Conservation (phyloP, 495 filamentous ascomycete genomes). For the Mycothermus thermophilus region DNA sequence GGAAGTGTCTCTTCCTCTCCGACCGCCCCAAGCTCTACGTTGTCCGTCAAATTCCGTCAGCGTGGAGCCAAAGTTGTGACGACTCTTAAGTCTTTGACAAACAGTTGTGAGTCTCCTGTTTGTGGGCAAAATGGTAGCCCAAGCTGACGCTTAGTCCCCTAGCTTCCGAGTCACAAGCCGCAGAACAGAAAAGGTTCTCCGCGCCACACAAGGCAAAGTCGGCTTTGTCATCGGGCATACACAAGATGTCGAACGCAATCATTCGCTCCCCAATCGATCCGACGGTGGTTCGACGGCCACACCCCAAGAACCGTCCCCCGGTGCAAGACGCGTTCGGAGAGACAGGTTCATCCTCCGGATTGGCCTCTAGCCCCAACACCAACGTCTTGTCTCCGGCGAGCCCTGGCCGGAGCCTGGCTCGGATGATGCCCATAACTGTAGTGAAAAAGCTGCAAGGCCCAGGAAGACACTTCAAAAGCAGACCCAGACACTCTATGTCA, state of each 20-base stretch:
- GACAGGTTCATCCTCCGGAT: too few species aligned
- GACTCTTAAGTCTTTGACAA: constrained; percentile 32
- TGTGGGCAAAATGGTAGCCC: background rate
- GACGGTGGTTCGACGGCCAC: constrained; percentile 32
- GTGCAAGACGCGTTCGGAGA: constrained; percentile 14
- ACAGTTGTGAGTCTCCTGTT: constrained; percentile 22
- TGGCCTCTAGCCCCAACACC: constrained; percentile 5
- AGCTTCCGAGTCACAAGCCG: constrained; percentile 16
- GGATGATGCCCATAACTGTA: too few species aligned
- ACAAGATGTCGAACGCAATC: constrained; percentile 30
- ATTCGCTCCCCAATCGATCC: constrained; percentile 28
- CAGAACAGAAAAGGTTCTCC: background rate
- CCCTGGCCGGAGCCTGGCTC: too few species aligned
- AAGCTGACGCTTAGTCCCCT: background rate
- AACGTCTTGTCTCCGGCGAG: too few species aligned
- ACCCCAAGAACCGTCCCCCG: constrained; percentile 23
- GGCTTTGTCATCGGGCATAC: constrained; percentile 13
- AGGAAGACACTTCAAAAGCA: too few species aligned
- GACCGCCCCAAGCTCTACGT: background rate
- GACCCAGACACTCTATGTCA: too few species aligned
- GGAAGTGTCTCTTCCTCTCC: constrained; percentile 2
- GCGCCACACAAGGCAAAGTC: constrained; percentile 10
- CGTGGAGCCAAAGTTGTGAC: constrained; percentile 31
- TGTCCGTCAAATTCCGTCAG: constrained; percentile 24
- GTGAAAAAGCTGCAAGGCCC: too few species aligned